A percentile compares a stretch with the other conserved stretches of the same genome.
Conservation (phyloP, 257 asterid genomes). For the Oldenlandia corymbosa region DNA sequence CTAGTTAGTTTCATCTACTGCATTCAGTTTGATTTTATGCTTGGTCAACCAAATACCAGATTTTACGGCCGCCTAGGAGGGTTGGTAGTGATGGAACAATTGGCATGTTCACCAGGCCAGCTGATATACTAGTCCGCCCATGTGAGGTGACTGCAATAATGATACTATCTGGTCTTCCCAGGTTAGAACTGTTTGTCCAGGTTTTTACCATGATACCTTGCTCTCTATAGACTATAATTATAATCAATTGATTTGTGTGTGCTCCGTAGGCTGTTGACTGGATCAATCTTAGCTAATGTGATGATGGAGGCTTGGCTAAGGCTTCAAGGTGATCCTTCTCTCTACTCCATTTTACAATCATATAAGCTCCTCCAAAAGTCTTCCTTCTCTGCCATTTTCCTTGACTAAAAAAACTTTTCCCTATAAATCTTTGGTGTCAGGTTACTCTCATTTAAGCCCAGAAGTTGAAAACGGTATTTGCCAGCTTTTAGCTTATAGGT, state of each 20-base stretch:
- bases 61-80: slow-evolving; percentile 53
- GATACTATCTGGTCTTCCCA: slow-evolving; percentile 84
- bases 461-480: slow-evolving; percentile 97
- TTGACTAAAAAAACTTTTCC: no score
- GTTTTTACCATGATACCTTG: neutral
- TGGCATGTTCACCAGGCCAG: slow-evolving; percentile 72
- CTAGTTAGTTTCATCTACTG: no score
- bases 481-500: slow-evolving; percentile 86
- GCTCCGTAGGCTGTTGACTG: slow-evolving; percentile 71
- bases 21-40: no score
- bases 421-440: no score
- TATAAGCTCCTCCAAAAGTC: no score
- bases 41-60: no score
- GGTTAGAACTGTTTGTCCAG: no score
- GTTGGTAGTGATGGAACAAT: slow-evolving; percentile 50
- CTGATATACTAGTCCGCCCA: slow-evolving; percentile 57
- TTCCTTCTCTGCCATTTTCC: no score
- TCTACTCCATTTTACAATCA: no score
- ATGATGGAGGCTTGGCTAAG: slow-evolving; percentile 98
- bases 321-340: slow-evolving; percentile 71
- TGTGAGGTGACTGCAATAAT: slow-evolving; percentile 94
- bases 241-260: neutral
- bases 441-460: no score
- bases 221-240: neutral
- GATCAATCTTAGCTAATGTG: slow-evolving; percentile 87